Conservation (phyloP, 1,284 basidiomycete genomes). For the Grifola frondosa region DNA sequence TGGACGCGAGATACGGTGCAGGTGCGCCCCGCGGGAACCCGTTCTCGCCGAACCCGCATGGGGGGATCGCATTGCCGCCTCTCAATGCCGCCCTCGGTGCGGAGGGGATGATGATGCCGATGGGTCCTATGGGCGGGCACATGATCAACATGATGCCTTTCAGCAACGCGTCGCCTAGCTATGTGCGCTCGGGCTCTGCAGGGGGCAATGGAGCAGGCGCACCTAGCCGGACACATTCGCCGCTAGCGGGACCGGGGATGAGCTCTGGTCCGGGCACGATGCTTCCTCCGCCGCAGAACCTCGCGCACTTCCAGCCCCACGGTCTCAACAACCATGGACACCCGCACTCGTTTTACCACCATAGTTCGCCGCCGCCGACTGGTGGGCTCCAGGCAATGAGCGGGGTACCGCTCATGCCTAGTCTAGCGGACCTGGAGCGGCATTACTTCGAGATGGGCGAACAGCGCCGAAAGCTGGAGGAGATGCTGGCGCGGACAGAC, state of each 20-base stretch:
- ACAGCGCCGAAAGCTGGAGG: slow-evolving; percentile 61
- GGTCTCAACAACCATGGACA: slow-evolving; percentile 11
- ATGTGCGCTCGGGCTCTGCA: slow-evolving; percentile 58
- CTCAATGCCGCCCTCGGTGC: slow-evolving; percentile 46
- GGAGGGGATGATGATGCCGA: slow-evolving; percentile 26
- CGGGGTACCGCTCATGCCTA: slow-evolving; percentile 43
- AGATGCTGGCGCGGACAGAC: slow-evolving; percentile 72
- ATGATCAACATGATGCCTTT: slow-evolving; percentile 34
- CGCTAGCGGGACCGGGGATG: slow-evolving; percentile 39
- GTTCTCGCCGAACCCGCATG: slow-evolving; percentile 37
- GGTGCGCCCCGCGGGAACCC: slow-evolving; percentile 31
- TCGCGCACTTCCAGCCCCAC: slow-evolving; percentile 20
- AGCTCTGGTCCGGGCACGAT: slow-evolving; percentile 38
- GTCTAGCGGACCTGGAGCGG: slow-evolving; percentile 59
- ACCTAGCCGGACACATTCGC: slow-evolving; percentile 70
- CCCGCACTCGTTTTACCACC: slow-evolving; percentile 23
- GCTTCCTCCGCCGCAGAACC: slow-evolving; percentile 19
- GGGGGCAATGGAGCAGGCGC: slow-evolving; percentile 22
- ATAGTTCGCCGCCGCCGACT: slow-evolving; percentile 25
- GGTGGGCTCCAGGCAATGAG: slow-evolving; percentile 18
- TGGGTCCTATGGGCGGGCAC: slow-evolving; percentile 28
- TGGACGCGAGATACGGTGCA: slow-evolving; percentile 22
- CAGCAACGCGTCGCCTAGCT: slow-evolving; percentile 42
- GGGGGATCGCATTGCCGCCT: slow-evolving; percentile 60
- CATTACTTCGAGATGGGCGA: slow-evolving; percentile 65